Percentiles rank a stretch among this genome's conserved stretches.
phyloP scores from a whole-genome alignment of 306 rosid genomes.

The Vachellia collinsii region DNA sequence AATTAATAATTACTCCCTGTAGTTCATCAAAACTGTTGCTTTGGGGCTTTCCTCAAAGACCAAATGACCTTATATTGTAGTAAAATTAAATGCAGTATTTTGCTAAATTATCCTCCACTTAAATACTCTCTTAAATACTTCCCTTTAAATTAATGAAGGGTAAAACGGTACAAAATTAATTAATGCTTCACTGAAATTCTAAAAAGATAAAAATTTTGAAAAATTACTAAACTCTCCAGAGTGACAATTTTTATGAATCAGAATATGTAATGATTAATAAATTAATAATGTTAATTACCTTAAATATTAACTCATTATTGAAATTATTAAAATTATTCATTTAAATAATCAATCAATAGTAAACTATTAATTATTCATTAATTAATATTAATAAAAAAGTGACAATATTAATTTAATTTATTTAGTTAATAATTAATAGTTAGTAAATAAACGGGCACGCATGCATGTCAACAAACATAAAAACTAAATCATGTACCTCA shows the following conservation, averaged over 20 bases:
- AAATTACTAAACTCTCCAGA: background rate
- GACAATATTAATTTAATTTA: background rate
- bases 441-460: background rate
- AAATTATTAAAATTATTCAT: background rate
- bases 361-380: background rate
- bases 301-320: background rate
- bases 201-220: background rate
- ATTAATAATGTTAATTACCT: background rate
- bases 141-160: background rate
- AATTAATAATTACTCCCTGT: background rate
- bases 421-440: background rate
- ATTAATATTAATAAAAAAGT: too few relatives aligned
- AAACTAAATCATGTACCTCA: constrained; percentile 59
- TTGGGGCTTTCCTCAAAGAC: background rate
- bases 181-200: background rate
- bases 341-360: background rate
- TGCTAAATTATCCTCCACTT: background rate
- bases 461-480: background rate
- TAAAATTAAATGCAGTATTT: background rate
- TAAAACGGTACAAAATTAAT: background rate
- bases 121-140: background rate
- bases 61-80: background rate
- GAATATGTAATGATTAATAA: background rate
- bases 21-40: background rate
- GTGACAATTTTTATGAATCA: background rate